Percentiles rank a stretch among this genome's conserved stretches.
Evolutionary conservation across 148 eudicot genomes (phyloP).

Genomic region (Salicornia ramosissima): DNA sequence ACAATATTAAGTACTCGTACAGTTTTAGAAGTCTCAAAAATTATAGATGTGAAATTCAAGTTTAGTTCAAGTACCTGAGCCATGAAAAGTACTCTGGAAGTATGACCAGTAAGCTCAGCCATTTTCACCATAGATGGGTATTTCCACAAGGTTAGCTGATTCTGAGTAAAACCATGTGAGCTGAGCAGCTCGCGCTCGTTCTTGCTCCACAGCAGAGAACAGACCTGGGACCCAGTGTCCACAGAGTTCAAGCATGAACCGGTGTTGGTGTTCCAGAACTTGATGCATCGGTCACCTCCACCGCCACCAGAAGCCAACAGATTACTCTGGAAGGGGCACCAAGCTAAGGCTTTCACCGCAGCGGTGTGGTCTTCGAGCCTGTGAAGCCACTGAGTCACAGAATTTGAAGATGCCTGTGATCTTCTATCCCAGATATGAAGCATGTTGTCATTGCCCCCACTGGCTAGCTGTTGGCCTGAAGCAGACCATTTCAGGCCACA

Average conservation of each 20-base stretch:
- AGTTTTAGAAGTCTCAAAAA: not conserved
- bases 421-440: constrained; percentile 86
- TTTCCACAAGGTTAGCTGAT: constrained; percentile 93
- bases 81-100: constrained; percentile 91
- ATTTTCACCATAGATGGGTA: constrained; percentile 95
- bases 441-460: constrained; percentile 87
- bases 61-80: constrained; percentile 47
- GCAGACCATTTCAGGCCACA: constrained; percentile 94
- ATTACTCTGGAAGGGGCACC: constrained; percentile 97
- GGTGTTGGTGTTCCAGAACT: constrained; percentile 96
- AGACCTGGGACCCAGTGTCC: constrained; percentile 90
- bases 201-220: constrained; percentile 86
- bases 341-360: constrained; percentile 90
- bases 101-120: constrained; percentile 88
- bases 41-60: not conserved
- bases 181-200: constrained; percentile 83
- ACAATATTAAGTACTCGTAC: not conserved
- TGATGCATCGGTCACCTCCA: constrained; percentile 74
- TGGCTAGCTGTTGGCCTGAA: constrained; percentile 81
- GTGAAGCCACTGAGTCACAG: constrained; percentile 78
- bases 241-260: constrained; percentile 88
- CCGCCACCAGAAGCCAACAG: constrained; percentile 91
- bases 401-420: constrained; percentile 60
- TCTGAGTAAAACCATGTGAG: constrained; percentile 88
- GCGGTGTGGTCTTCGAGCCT: constrained; percentile 93